Base-by-base conservation (phyloP, 2,329 filamentous ascomycete genomes). In the Fusarium newnesense region DNA sequence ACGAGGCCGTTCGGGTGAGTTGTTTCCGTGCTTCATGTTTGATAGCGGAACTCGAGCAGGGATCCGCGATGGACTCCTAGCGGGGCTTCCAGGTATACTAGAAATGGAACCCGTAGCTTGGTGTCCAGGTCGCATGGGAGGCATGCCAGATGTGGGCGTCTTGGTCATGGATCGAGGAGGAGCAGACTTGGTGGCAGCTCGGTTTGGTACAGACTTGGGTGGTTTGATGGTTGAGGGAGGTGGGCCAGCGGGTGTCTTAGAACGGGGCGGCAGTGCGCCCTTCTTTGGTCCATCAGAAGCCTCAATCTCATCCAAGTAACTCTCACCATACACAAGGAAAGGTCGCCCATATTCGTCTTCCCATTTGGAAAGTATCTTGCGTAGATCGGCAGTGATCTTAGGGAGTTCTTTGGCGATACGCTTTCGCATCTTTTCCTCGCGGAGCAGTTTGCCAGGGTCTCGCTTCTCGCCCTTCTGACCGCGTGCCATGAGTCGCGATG, bases 391-490 rank as follows among this genome's bases (percentile, higher is more conserved):
- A 65, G 96, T 92, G 47, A 99, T 88, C 85, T 97, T 98, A 63
- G 96, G 96, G 36, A 99, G 86, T 79, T 99, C 96, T 82, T 98
- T 99, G 32, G 95, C 89, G 70, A 99, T 98, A 65, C 95, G 90
- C 89, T 99, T 99, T 68, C 96, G 91, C 94, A 97, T 97, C 88
- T 98, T 99, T 84, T 99, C 96, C 80, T 99, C 96, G 36, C 96
- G 90, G 59, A 99, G 87, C 21, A 99, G 87, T 83, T 97, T 96
- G 57, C 95, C 96, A 6, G 96, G 96, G 79, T 99, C 96, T 72
- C 97, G 93, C 82, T 92, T 94, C 84, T 98, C 96, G 61, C 96
- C 96, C 84, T 97, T 97, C 75, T 94, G 92, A 5, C 95, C 95
- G 69, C 96, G 94, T 77, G 91, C 90, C 92, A 98, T 95, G 36